Conservation (phyloP, 2,329 filamentous ascomycete genomes). For the Penicillium rolfsii region DNA sequence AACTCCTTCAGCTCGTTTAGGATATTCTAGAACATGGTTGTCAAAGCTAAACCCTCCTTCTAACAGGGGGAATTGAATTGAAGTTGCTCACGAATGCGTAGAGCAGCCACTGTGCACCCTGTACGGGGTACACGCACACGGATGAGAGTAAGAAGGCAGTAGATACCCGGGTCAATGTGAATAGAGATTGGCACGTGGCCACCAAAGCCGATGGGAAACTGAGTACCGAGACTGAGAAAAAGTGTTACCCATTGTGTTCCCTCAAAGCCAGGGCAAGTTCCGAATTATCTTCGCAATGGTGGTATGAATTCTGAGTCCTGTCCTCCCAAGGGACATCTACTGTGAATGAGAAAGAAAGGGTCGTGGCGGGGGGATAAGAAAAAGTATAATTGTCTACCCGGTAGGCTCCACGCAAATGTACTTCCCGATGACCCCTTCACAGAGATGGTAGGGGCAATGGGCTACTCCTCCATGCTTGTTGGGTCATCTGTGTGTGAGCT, state of each 20-base stretch:
- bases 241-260: neutral
- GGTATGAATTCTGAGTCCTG: neutral
- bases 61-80: too few relatives aligned
- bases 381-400: neutral
- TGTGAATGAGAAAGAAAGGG: neutral
- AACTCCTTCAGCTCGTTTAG: too few relatives aligned
- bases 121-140: too few relatives aligned
- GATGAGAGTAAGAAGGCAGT: too few relatives aligned
- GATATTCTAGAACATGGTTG: too few relatives aligned
- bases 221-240: neutral
- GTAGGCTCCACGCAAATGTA: neutral
- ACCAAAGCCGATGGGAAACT: too few relatives aligned
- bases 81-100: too few relatives aligned
- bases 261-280: neutral
- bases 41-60: too few relatives aligned
- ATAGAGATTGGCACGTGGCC: neutral
- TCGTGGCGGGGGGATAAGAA: neutral
- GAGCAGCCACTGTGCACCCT: neutral
- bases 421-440: constrained; percentile 1
- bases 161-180: too few relatives aligned
- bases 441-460: neutral
- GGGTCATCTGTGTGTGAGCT: neutral
- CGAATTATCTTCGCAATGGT: neutral
- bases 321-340: too few relatives aligned
- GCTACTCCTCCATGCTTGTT: neutral